Evolutionary conservation across 805 yeast species (phyloP).

Genomic region (Candida orba): DNA sequence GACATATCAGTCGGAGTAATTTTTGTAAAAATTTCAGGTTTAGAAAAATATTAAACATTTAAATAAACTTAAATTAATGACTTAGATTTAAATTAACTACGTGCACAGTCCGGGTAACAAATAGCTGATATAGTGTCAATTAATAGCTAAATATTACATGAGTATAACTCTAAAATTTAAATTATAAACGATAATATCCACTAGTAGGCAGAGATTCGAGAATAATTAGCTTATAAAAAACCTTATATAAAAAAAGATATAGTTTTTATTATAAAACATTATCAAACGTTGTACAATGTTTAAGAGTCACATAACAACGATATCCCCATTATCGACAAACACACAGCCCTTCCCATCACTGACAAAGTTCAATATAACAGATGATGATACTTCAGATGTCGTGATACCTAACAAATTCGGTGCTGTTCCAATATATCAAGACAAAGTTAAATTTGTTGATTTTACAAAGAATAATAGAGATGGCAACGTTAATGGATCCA

Average conservation of each 20-base stretch:
- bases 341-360: not conserved
- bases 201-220: no score
- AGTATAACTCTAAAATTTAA: no score
- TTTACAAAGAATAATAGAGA: conserved; percentile 1
- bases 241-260: not conserved
- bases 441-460: conserved; percentile 5
- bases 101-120: no score
- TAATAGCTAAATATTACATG: no score
- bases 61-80: no score
- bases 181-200: no score
- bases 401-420: conserved; percentile 15
- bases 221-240: no score
- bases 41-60: no score
- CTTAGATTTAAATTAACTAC: no score
- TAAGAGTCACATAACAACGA: conserved; percentile 5
- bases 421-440: conserved; percentile 15
- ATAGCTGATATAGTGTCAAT: no score
- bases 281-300: conserved; percentile 1
- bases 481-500: not conserved
- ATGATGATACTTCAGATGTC: not conserved
- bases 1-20: no score
- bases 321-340: not conserved
- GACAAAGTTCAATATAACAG: not conserved
- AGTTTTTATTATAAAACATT: not conserved
- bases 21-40: no score